phyloP scores from a whole-genome alignment of 208 protist genomes.

The Strigomonas culicis region DNA sequence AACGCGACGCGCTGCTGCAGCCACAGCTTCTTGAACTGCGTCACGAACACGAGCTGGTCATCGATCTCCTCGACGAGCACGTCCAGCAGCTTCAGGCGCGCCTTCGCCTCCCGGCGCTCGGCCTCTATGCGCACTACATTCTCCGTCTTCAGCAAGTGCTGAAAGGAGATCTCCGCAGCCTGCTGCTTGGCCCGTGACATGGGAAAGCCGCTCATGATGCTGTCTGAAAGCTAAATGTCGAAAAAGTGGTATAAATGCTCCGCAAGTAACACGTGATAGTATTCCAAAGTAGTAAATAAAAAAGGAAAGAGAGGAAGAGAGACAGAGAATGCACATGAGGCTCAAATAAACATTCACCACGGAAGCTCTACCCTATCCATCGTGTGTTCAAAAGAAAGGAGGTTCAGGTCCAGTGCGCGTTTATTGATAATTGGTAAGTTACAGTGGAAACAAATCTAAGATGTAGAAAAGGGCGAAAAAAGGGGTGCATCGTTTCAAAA shows the following conservation, averaged over 20 bases:
- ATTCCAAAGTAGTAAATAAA: too few species aligned
- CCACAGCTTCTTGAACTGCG: conserved; percentile 86
- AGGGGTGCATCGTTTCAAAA: too few species aligned
- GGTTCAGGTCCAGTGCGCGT: neutral
- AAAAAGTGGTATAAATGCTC: too few species aligned
- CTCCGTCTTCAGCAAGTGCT: conserved; percentile 69
- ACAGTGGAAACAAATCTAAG: too few species aligned
- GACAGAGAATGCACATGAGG: neutral
- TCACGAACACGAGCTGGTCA: conserved; percentile 74
- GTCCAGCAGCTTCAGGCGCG: conserved; percentile 60
- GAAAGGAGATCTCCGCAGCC: conserved; percentile 30
- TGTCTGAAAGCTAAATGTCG: conserved; percentile 9
- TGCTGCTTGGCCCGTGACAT: conserved; percentile 33
- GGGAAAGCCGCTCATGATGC: neutral
- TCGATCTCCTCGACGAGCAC: conserved; percentile 61
- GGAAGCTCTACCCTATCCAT: too few species aligned
- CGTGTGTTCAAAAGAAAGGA: neutral
- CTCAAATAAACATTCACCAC: neutral
- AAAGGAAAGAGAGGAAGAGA: conserved; percentile 11
- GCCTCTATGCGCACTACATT: conserved; percentile 74
- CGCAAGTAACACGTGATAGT: too few species aligned
- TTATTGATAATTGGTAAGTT: too few species aligned
- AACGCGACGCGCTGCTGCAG: conserved; percentile 53
- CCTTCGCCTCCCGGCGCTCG: conserved; percentile 76
- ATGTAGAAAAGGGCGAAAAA: too few species aligned